Base-by-base conservation (phyloP, 1,284 basidiomycete genomes). In the Cryptococcus wingfieldii region DNA sequence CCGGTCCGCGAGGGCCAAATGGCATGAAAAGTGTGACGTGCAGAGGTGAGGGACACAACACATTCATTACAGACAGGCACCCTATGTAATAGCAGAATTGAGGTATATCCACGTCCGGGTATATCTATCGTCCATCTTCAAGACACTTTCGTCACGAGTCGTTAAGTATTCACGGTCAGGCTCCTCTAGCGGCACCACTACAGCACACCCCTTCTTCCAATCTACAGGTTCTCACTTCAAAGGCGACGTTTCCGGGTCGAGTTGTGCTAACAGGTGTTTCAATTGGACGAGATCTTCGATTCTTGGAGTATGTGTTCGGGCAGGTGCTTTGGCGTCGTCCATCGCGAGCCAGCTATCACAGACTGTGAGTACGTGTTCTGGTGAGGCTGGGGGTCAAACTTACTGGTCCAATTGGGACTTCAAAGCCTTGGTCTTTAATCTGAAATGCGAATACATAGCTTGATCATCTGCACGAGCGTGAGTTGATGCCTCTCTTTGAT, bases 391-490 rank as follows among this genome's bases (percentile, higher is more conserved):
- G 27, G 10, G 42, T 13, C 7, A 13, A 5, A 69, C 70, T 69
- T 53, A 72, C 70, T 70, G 67, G 52, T 73, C 71, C 45, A 73
- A 61, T 49, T 73, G 70, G 2, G 67, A 66, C 23, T 70, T 52
- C 6, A 73, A 55, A 5, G 65, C 64, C 55, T 73, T 73, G 16
- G 70, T 70, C 48, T 73, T 73, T 13, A 69, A 55, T 50, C 71
- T 45, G 59, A 73, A 70, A 60, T 73, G 71, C 5, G 62, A 65
- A 53, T 65, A 71, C 55, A 69, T 62, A 12, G 68, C 68, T 59
- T 73, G 68, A 55, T 73, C 69, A 44, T 52, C 57, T 59, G 38
- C 53, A 54, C 56, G 46, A 41, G 45, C 28, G 49, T 63, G 53
- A 62, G 60, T 54, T 39, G 10, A 3, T 41, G 5, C 23, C 23